Conservation (phyloP, 352 stramenopile genomes). For the Phytophthora pini region DNA sequence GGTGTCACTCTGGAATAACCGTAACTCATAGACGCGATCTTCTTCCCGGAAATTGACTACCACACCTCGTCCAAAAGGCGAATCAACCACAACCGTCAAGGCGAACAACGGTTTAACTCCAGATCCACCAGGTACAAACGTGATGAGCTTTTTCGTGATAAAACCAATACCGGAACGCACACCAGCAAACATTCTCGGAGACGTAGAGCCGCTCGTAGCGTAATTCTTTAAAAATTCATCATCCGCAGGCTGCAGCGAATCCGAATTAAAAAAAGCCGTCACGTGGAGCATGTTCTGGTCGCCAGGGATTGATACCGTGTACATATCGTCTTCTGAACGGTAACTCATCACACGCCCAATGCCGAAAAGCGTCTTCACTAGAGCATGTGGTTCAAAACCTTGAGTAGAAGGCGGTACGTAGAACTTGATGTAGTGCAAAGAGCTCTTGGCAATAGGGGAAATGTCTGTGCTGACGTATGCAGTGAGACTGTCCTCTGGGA, state of each 20-base stretch:
- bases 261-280: slow-evolving; percentile 51
- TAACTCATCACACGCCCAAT: slow-evolving; percentile 70
- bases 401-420: slow-evolving; percentile 43
- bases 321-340: slow-evolving; percentile 73
- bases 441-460: slow-evolving; percentile 52
- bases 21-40: slow-evolving; percentile 75
- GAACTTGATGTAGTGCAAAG: slow-evolving; percentile 63
- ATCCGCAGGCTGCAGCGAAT: slow-evolving; percentile 52
- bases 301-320: slow-evolving; percentile 57
- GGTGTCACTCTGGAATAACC: slow-evolving; percentile 53
- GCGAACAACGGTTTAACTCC: slow-evolving; percentile 56
- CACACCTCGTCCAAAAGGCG: slow-evolving; percentile 74
- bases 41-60: slow-evolving; percentile 67
- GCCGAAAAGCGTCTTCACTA: slow-evolving; percentile 82
- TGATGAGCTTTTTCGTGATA: slow-evolving; percentile 81
- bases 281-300: slow-evolving; percentile 46
- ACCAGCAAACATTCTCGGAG: slow-evolving; percentile 72
- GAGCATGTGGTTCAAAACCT: slow-evolving; percentile 51
- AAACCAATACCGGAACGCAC: slow-evolving; percentile 81
- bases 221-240: slow-evolving; percentile 42
- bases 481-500: slow-evolving; percentile 62
- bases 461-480: slow-evolving; percentile 51
- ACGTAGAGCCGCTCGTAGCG: slow-evolving; percentile 29
- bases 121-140: slow-evolving; percentile 61
- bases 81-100: slow-evolving; percentile 65